Percentiles rank a stretch among this genome's conserved stretches.
Evolutionary conservation across 345 rosid genomes (phyloP).

Genomic region (Balakata baccata): DNA sequence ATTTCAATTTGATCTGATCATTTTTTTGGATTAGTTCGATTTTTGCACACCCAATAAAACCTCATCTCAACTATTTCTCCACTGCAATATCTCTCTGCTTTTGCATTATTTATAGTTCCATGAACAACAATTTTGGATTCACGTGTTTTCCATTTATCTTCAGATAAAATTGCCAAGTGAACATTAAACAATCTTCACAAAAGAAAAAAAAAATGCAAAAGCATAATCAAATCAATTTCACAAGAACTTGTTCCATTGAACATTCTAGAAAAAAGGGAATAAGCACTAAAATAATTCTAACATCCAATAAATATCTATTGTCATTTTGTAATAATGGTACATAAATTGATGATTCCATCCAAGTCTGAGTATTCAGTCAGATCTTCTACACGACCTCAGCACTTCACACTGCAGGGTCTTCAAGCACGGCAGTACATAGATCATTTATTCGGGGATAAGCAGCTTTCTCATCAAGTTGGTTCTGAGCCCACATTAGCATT

Average conservation of each 20-base stretch:
- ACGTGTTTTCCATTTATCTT: not conserved
- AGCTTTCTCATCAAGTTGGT: conserved; percentile 84
- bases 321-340: conserved; percentile 8
- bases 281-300: conserved; percentile 20
- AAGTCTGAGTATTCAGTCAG: conserved; percentile 12
- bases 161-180: not conserved
- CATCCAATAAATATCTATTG: conserved; percentile 26
- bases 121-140: not conserved
- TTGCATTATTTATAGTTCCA: no score
- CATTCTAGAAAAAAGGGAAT: conserved; percentile 20
- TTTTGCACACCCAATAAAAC: no score
- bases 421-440: conserved; percentile 64
- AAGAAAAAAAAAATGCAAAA: not conserved
- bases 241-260: conserved; percentile 14
- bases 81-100: no score
- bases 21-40: no score
- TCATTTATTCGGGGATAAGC: conserved; percentile 81
- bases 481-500: conserved; percentile 95
- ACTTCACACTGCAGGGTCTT: conserved; percentile 61
- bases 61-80: no score
- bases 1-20: no score
- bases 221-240: conserved; percentile 5
- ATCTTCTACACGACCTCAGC: conserved; percentile 7
- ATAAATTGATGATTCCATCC: conserved; percentile 13
- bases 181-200: not conserved